phyloP scores from a whole-genome alignment of 2,329 filamentous ascomycete genomes.

The Zasmidium angulare region DNA sequence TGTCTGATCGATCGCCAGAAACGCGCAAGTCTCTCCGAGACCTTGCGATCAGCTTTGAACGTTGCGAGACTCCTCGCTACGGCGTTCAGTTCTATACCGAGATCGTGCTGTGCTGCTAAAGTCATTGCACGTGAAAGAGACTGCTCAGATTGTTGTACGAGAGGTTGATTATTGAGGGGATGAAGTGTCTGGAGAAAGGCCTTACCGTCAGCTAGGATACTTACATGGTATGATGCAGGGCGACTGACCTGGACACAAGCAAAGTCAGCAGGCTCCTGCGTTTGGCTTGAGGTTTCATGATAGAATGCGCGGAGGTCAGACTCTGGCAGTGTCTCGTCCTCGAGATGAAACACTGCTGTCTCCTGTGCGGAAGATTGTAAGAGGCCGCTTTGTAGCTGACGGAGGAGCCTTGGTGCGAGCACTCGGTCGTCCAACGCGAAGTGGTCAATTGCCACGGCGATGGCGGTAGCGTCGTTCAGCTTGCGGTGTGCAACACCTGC shows the following conservation, averaged over 20 bases:
- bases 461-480: neutral
- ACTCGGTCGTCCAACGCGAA: conserved; percentile 22
- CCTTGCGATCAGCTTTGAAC: conserved; percentile 17
- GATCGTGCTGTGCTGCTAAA: conserved; percentile 26
- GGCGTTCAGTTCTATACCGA: conserved; percentile 11
- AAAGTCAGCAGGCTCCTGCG: conserved; percentile 38
- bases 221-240: conserved; percentile 24
- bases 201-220: conserved; percentile 38
- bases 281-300: conserved; percentile 32
- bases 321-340: neutral
- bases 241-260: conserved; percentile 41
- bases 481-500: neutral
- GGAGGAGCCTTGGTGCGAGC: conserved; percentile 18
- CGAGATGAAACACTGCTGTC: neutral
- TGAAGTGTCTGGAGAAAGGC: conserved; percentile 41
- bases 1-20: conserved; percentile 16
- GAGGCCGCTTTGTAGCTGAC: conserved; percentile 21
- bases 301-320: conserved; percentile 32
- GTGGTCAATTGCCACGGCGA: conserved; percentile 26
- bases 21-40: conserved; percentile 16
- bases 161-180: conserved; percentile 48
- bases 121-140: conserved; percentile 18
- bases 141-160: conserved; percentile 32
- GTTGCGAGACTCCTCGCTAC: conserved; percentile 11
- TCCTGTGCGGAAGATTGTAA: conserved; percentile 3